Percentiles rank a stretch among this genome's conserved stretches.
Evolutionary conservation across 2,329 filamentous ascomycete genomes (phyloP).

Genomic region (Colletotrichum sp.): DNA sequence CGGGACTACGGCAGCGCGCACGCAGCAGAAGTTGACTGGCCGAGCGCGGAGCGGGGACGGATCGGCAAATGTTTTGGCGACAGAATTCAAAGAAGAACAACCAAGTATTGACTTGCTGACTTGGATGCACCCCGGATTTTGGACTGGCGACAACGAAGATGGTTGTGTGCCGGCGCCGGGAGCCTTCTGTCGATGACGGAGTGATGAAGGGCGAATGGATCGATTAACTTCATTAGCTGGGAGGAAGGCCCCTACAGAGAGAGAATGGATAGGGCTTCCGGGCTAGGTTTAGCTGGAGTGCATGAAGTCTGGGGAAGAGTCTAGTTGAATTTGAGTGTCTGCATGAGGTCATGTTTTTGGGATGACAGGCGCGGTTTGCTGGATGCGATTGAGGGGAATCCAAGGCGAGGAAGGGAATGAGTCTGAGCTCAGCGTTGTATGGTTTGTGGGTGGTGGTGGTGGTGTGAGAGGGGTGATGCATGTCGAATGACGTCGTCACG

Average conservation of each 20-base stretch:
- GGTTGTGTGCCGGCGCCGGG: background rate
- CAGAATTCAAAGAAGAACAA: background rate
- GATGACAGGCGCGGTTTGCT: constrained; percentile 1
- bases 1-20: background rate
- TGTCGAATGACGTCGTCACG: constrained; percentile 19
- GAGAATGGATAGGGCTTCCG: background rate
- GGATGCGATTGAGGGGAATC: background rate
- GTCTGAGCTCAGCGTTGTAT: background rate
- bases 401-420: background rate
- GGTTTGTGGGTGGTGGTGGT: background rate
- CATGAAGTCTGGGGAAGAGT: background rate
- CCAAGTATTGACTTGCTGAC: background rate
- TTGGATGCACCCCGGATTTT: constrained; percentile 4
- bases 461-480: constrained; percentile 8
- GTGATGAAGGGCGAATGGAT: background rate
- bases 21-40: background rate
- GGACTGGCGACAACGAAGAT: background rate
- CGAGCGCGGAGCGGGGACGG: background rate
- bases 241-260: background rate
- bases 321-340: background rate
- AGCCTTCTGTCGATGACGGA: background rate
- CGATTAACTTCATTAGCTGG: background rate
- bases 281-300: constrained; percentile 1
- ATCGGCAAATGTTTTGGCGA: background rate
- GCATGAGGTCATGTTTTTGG: constrained; percentile 12